Evolutionary conservation across 2,329 filamentous ascomycete genomes (phyloP).

Genomic region (Aureobasidium lini): DNA sequence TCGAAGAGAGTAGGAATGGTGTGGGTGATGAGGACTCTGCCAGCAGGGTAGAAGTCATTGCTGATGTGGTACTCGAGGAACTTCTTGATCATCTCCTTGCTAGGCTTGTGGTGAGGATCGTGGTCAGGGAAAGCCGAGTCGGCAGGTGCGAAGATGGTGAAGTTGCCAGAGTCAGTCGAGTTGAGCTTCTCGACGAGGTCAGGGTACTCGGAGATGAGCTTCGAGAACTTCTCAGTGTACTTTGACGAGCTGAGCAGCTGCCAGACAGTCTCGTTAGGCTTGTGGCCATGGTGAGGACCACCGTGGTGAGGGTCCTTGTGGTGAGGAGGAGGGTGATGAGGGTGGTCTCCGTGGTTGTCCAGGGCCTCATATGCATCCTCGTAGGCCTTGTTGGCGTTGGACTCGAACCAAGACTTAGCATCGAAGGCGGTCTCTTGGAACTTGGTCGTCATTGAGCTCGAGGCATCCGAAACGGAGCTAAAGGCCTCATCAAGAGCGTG

Average conservation of each 20-base stretch:
- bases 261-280: conserved; percentile 66
- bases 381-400: conserved; percentile 26
- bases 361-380: conserved; percentile 28
- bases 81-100: conserved; percentile 61
- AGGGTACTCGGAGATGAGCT: conserved; percentile 64
- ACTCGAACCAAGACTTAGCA: conserved; percentile 39
- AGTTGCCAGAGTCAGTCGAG: conserved; percentile 58
- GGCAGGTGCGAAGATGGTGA: conserved; percentile 74
- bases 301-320: conserved; percentile 25
- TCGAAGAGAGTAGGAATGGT: conserved; percentile 66
- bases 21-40: conserved; percentile 58
- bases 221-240: conserved; percentile 68
- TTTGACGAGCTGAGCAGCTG: conserved; percentile 69
- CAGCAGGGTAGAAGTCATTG: conserved; percentile 57
- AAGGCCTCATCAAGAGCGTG: conserved; percentile 39
- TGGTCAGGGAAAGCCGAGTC: conserved; percentile 63
- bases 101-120: conserved; percentile 48
- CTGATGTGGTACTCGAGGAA: conserved; percentile 70
- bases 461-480: conserved; percentile 31
- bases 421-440: conserved; percentile 39
- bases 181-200: conserved; percentile 68
- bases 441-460: conserved; percentile 33
- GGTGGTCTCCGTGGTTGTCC: conserved; percentile 24
- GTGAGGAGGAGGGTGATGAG: conserved; percentile 25
- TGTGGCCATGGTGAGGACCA: conserved; percentile 32